A percentile compares a stretch with the other conserved stretches of the same genome.
Conservation (phyloP, 495 filamentous ascomycete species). For the Delitschia confertaspora region DNA sequence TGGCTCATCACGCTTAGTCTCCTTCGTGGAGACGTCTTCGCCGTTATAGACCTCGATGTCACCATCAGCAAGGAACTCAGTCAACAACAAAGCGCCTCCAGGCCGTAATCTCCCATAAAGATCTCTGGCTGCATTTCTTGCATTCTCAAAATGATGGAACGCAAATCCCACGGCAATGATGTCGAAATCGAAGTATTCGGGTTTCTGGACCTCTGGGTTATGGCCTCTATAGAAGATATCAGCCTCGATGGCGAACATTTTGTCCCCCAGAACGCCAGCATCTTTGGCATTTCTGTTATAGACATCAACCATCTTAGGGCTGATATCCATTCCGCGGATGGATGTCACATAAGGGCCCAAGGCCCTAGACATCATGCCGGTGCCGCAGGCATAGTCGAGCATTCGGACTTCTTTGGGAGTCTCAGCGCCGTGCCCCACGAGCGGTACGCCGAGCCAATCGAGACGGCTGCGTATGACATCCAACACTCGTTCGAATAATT, state of each 20-base stretch:
- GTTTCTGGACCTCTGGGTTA: constrained; percentile 35
- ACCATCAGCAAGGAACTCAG: constrained; percentile 49
- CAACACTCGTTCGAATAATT: constrained; percentile 32
- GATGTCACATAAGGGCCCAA: constrained; percentile 53
- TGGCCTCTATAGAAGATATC: constrained; percentile 45
- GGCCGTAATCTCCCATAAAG: constrained; percentile 52
- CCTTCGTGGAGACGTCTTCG: too few relatives aligned
- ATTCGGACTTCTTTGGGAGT: constrained; percentile 42
- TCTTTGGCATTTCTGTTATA: constrained; percentile 17
- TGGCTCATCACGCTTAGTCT: too few relatives aligned
- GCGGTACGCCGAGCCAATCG: constrained; percentile 55
- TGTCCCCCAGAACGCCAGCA: constrained; percentile 9
- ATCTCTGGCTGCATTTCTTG: constrained; percentile 43
- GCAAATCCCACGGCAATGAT: constrained; percentile 56
- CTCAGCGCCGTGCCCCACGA: constrained; percentile 37
- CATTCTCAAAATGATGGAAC: constrained; percentile 65
- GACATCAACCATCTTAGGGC: constrained; percentile 40
- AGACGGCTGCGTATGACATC: constrained; percentile 44
- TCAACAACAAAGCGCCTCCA: constrained; percentile 55
- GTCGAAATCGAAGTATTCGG: constrained; percentile 53
- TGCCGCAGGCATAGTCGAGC: constrained; percentile 71
- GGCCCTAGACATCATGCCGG: constrained; percentile 52
- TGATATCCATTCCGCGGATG: constrained; percentile 58
- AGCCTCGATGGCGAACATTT: constrained; percentile 50
- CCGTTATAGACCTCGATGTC: constrained; percentile 28